Evolutionary conservation across 805 yeast genomes (phyloP), one percentile per base, ranked within the genome.

Genomic region (Candida vartiovaarae): DNA sequence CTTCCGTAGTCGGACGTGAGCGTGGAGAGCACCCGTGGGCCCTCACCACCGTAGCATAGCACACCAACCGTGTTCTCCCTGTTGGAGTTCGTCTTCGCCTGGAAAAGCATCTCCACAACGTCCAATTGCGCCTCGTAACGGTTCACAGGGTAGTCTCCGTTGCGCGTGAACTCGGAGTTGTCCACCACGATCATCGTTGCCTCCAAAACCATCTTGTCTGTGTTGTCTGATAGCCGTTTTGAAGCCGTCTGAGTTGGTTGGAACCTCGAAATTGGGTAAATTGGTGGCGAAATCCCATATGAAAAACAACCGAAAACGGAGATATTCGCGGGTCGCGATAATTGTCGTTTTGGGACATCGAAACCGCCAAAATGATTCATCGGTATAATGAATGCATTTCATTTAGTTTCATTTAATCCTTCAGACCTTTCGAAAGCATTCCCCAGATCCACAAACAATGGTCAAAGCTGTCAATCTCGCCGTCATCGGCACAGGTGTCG

Each of bases 161-260:
- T 93, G 58, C 99, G 76, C 78, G 90, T 85, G 65, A 75, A 91
- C 68, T 93, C 99, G 41, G 96, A 88, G 72, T 89, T 91, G 71
- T 93, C 99, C 60, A 93, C 76, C 59, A 89, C 87, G 50, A 93
- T 77, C 84, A 93, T 90, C 11, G 96, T 85, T 50, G 98, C 98
- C 68, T 93, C 99, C 57, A 90, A 76, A 51, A 84, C 96, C 97
- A 89, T 89, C 43, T 59, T 49, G 7, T 10, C 25, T 20, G 32
- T 11, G 34, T 32, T 32, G 34, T 8, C 6, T 32, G 7, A 11
- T 15, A 11, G 7, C n/a, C 11, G 2, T 15, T 15, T 15, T 15
- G 20, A 15, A 15, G 20, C 20, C 20, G 1, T 15, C 20, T 15
- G 20, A 15, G 20, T 15, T 15, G 20, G 20, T 15, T 15, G 20